These are phyloP conservation scores for Colletotrichum limetticola DNA, from an alignment of 2,329 filamentous ascomycete genomes.

Conservation along the genomic window DNA sequence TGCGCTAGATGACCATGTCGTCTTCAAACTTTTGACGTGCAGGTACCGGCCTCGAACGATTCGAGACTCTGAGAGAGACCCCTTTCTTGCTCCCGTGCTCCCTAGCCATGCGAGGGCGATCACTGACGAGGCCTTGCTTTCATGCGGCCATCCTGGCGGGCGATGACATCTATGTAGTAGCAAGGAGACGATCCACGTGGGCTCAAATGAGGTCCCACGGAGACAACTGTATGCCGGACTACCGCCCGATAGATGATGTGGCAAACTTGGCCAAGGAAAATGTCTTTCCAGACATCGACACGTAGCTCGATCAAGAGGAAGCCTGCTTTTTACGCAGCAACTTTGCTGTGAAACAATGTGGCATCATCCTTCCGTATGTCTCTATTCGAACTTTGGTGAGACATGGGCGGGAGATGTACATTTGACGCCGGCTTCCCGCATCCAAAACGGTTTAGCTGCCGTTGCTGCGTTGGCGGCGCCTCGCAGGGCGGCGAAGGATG, in stretches of 20 bases:
- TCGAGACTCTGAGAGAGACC: background rate
- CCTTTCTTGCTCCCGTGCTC: background rate
- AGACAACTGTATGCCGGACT: conserved; percentile 1
- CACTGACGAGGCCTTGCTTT: background rate
- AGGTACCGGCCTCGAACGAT: background rate
- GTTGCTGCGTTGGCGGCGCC: conserved; percentile 32
- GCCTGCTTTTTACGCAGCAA: background rate
- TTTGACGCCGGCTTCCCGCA: conserved; percentile 22
- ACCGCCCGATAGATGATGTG: conserved; percentile 21
- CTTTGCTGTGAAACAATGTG: conserved; percentile 5
- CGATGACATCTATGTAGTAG: conserved; percentile 16
- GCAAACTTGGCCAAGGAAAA: conserved; percentile 23
- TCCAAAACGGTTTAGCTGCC: conserved; percentile 13
- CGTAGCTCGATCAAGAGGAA: conserved; percentile 6
- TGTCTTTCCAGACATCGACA: conserved; percentile 9
- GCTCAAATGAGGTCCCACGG: background rate
- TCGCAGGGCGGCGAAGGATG: conserved; percentile 25
- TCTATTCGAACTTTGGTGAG: conserved; percentile 10
- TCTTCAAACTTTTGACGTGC: background rate
- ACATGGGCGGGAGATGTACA: conserved; percentile 25
- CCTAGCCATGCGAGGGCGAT: conserved; percentile 6
- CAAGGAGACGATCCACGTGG: conserved; percentile 3
- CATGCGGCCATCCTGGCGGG: conserved; percentile 12
- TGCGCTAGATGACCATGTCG: background rate
- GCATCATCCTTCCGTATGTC: conserved; percentile 17